Evolutionary conservation across 495 filamentous ascomycete genomes (phyloP).

Genomic region (Xylaria flabelliformis): DNA sequence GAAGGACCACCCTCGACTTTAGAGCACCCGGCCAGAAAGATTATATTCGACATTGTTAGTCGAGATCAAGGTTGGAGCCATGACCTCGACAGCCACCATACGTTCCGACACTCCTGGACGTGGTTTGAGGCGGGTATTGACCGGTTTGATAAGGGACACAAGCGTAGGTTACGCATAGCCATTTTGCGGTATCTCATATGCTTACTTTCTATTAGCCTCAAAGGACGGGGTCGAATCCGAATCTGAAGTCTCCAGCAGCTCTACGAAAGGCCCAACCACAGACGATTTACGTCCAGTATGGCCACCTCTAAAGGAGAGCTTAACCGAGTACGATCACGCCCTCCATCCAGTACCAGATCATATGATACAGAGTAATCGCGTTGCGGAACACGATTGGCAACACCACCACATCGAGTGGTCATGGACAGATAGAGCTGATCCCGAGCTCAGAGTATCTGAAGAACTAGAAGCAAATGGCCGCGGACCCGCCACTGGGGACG

Average conservation of each 20-base stretch:
- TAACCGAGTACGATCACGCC: constrained; percentile 41
- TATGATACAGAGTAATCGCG: constrained; percentile 62
- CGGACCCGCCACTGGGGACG: constrained; percentile 61
- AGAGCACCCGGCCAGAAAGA: constrained; percentile 56
- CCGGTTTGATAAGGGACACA: constrained; percentile 42
- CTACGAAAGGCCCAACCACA: constrained; percentile 26
- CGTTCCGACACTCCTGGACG: constrained; percentile 65
- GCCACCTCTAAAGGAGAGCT: constrained; percentile 26
- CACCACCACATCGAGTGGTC: constrained; percentile 64
- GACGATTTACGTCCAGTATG: constrained; percentile 39
- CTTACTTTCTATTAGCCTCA: constrained; percentile 25
- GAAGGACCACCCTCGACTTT: constrained; percentile 40
- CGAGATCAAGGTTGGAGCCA: constrained; percentile 72
- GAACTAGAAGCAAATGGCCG: constrained; percentile 52
- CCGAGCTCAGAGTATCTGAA: constrained; percentile 52
- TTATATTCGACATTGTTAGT: constrained; percentile 70
- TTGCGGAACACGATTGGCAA: constrained; percentile 40
- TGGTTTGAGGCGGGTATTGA: constrained; percentile 74
- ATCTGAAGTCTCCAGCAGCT: not conserved
- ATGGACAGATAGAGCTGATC: constrained; percentile 53
- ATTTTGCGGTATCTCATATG: not conserved
- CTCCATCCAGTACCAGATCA: constrained; percentile 48
- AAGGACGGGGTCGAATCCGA: constrained; percentile 19
- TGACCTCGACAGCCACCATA: constrained; percentile 42
- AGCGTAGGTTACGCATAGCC: constrained; percentile 25